Percentiles rank a stretch among this genome's conserved stretches.
Conservation (phyloP, 2,329 filamentous ascomycete species). For the Apiospora rasikravindrae region DNA sequence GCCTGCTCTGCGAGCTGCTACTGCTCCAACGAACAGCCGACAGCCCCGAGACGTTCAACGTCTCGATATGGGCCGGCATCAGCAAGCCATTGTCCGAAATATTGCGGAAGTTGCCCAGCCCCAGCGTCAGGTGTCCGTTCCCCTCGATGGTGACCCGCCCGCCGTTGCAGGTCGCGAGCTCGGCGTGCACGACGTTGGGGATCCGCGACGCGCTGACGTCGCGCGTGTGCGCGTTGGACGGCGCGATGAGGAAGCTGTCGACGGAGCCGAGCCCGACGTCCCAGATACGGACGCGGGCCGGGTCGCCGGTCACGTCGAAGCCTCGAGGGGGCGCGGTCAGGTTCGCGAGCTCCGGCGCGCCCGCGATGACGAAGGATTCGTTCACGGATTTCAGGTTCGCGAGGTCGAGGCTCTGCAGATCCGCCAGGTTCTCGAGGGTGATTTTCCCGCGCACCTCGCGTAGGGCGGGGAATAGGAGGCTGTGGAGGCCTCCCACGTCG, state of each 20-base stretch:
- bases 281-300: not conserved
- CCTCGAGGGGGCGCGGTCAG: not conserved
- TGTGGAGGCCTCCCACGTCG: not conserved
- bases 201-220: not conserved
- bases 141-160: not conserved
- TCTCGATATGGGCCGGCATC: constrained; percentile 9
- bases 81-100: not conserved
- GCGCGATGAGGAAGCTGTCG: not conserved
- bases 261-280: constrained; percentile 6
- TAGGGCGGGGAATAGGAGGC: constrained; percentile 3
- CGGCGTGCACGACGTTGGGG: not conserved
- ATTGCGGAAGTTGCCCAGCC: constrained; percentile 7
- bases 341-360: not conserved
- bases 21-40: constrained; percentile 4
- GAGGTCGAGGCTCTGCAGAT: constrained; percentile 8
- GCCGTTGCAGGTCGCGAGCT: constrained; percentile 10
- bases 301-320: not conserved
- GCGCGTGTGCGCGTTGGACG: constrained; percentile 2
- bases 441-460: constrained; percentile 2
- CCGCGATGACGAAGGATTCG: not conserved
- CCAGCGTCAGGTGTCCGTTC: constrained; percentile 2
- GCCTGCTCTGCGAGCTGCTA: not conserved
- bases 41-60: constrained; percentile 16
- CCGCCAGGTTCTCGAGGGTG: not conserved
- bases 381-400: not conserved